Conservation (phyloP, 129 eudicot species). For the Silybum marianum region DNA sequence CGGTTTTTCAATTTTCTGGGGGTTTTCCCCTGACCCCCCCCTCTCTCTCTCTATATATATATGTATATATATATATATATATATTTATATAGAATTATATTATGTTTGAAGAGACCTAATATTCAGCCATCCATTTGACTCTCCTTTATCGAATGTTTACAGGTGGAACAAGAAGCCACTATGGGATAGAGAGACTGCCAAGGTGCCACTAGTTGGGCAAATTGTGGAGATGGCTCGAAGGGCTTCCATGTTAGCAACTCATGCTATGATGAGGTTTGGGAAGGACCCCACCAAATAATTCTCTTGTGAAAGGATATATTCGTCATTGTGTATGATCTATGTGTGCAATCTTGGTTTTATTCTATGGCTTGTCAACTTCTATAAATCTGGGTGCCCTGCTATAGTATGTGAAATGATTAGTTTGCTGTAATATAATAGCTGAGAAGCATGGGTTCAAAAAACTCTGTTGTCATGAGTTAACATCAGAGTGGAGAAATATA, state of each 20-base stretch:
- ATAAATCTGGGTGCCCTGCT: background rate
- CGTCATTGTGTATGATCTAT: slow-evolving; percentile 16
- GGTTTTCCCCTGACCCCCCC: too few species aligned
- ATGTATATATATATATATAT: too few species aligned
- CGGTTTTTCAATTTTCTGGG: too few species aligned
- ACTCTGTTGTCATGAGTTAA: background rate
- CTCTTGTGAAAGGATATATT: slow-evolving; percentile 3
- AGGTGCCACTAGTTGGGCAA: slow-evolving; percentile 61
- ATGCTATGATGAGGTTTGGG: slow-evolving; percentile 85
- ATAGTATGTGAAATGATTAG: slow-evolving; percentile 1
- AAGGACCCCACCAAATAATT: slow-evolving; percentile 54
- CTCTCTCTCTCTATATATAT: too few species aligned
- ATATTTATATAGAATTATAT: too few species aligned
- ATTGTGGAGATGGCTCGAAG: slow-evolving; percentile 51
- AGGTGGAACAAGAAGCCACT: slow-evolving; percentile 93
- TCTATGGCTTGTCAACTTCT: background rate
- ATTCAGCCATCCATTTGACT: background rate
- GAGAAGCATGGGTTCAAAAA: slow-evolving; percentile 13
- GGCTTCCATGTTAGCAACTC: slow-evolving; percentile 78
- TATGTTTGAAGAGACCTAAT: background rate
- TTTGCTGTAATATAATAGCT: background rate
- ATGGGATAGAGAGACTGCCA: slow-evolving; percentile 58
- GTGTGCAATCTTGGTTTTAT: background rate
- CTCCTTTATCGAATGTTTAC: slow-evolving; percentile 1
- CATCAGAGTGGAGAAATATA: background rate